phyloP scores from a whole-genome alignment of 106 monocot genomes.

The Ottelia alismoides region DNA sequence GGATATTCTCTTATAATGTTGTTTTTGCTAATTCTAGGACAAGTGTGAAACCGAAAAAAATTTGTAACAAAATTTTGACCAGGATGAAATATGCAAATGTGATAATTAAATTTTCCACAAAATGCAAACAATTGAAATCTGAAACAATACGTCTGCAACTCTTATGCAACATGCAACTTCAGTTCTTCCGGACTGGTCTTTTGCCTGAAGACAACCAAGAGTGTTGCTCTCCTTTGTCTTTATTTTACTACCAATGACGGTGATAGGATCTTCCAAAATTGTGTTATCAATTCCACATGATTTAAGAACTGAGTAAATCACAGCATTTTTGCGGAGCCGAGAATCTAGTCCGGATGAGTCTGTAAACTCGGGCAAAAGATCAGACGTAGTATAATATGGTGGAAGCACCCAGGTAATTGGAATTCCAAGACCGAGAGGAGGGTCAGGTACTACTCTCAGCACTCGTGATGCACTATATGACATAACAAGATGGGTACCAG shows the following conservation, averaged over 20 bases:
- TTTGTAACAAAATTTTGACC: too few species aligned
- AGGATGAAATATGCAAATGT: too few species aligned
- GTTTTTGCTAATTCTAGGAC: too few species aligned
- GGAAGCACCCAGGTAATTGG: conserved; percentile 88
- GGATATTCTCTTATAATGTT: too few species aligned
- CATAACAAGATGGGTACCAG: conserved; percentile 22
- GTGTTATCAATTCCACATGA: conserved; percentile 23
- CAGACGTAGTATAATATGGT: conserved; percentile 69
- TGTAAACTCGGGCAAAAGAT: conserved; percentile 45
- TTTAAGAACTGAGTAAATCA: conserved; percentile 55
- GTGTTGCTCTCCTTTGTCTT: conserved; percentile 50
- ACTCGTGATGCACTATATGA: conserved; percentile 45
- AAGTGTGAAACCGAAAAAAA: too few species aligned
- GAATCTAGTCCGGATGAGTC: conserved; percentile 13
- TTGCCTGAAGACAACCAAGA: conserved; percentile 66
- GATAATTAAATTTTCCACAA: too few species aligned
- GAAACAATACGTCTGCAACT: conserved; percentile 80
- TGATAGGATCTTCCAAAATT: conserved; percentile 25
- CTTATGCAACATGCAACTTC: conserved; percentile 88
- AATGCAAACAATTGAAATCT: too few species aligned
- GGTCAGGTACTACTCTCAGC: conserved; percentile 56
- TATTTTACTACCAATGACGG: conserved; percentile 57
- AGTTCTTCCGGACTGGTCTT: conserved; percentile 65
- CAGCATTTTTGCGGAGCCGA: conserved; percentile 12
- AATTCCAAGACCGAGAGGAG: conserved; percentile 76